phyloP scores from a whole-genome alignment of 306 rosid species.

The Vigna radiata region DNA sequence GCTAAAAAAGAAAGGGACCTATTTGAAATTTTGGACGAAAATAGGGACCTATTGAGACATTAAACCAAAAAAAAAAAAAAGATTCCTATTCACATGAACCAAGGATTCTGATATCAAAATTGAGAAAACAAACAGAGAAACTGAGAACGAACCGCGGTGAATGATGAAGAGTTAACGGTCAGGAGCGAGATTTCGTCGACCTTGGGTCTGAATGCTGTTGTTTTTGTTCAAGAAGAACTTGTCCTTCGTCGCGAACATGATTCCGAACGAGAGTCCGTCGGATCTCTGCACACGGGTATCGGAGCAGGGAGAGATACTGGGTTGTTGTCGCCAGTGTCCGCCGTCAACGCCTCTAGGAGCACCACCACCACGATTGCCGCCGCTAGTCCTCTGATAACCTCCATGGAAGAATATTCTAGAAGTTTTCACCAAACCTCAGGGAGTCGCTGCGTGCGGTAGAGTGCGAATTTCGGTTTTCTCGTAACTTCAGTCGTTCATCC shows the following conservation, averaged over 20 bases:
- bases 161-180: slow-evolving; percentile 69
- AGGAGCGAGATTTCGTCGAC: slow-evolving; percentile 95
- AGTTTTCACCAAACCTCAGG: slow-evolving; percentile 1
- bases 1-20: too few relatives aligned
- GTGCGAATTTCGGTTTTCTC: slow-evolving; percentile 14
- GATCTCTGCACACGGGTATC: slow-evolving; percentile 54
- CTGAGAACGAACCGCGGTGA: slow-evolving; percentile 63
- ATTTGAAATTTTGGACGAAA: too few relatives aligned
- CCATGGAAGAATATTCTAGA: slow-evolving; percentile 46
- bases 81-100: not conserved
- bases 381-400: slow-evolving; percentile 28
- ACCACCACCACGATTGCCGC: slow-evolving; percentile 15
- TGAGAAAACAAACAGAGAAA: slow-evolving; percentile 30
- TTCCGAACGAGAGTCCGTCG: slow-evolving; percentile 54
- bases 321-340: slow-evolving; percentile 46
- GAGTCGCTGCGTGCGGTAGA: slow-evolving; percentile 31
- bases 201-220: slow-evolving; percentile 68
- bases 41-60: too few relatives aligned
- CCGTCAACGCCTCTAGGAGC: not conserved
- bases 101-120: not conserved
- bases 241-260: slow-evolving; percentile 53
- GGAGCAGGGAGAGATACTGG: slow-evolving; percentile 47
- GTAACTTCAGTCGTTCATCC: slow-evolving; percentile 31
- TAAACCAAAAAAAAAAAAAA: not conserved
- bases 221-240: slow-evolving; percentile 51